These are phyloP conservation scores for Lonicera japonica DNA, from an alignment of 129 eudicot genomes.

Conservation along the genomic window DNA sequence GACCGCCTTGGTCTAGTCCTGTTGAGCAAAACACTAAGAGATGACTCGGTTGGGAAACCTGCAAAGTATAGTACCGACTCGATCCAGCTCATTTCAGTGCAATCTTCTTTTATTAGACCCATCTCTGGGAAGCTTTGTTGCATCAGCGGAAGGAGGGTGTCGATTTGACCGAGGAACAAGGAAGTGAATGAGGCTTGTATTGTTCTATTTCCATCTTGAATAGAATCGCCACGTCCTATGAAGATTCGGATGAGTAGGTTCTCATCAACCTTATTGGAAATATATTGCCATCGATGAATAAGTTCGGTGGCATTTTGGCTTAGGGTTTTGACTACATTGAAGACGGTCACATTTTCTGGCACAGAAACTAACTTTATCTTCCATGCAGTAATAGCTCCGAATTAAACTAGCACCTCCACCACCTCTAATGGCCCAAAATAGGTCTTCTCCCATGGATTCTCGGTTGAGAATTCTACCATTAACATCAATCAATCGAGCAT, in stretches of 20 bases:
- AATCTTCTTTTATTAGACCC: constrained; percentile 6
- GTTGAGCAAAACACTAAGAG: not conserved
- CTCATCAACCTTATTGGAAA: constrained; percentile 7
- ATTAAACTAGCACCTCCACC: constrained; percentile 7
- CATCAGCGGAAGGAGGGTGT: constrained; percentile 5
- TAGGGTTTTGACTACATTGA: not conserved
- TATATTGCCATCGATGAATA: constrained; percentile 15
- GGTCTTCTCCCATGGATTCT: constrained; percentile 1
- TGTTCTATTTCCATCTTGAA: constrained; percentile 3
- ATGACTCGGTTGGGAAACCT: constrained; percentile 1
- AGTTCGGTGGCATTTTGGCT: not conserved
- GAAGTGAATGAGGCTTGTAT: constrained; percentile 12
- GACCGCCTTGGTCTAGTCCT: not conserved
- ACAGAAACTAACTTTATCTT: constrained; percentile 9
- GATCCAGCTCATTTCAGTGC: constrained; percentile 3
- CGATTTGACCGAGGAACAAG: constrained; percentile 11
- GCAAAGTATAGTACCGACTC: constrained; percentile 14
- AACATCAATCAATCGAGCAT: not conserved
- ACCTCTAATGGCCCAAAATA: constrained; percentile 8
- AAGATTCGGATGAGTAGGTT: not conserved
- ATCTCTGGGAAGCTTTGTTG: constrained; percentile 22
- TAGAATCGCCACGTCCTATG: not conserved
- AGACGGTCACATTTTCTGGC: constrained; percentile 4
- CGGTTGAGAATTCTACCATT: not conserved
- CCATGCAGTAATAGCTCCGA: constrained; percentile 11